Evolutionary conservation across 371 early-diverging fungal genomes (phyloP), one percentile per base, ranked within the genome.

Genomic region (Mortierella sp.): DNA sequence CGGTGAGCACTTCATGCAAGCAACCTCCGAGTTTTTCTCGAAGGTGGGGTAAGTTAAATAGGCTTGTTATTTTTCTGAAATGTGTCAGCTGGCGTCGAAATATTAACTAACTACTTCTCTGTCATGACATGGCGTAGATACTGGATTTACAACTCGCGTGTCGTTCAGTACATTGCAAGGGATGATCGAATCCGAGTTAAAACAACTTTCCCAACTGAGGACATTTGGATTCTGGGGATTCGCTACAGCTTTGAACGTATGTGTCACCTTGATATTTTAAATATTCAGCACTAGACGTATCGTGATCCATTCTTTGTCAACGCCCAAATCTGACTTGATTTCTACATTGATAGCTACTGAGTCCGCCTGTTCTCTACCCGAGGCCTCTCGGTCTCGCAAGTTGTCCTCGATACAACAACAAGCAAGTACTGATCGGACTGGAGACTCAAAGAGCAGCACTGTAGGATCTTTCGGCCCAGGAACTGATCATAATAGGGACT

Each of bases 1-100:
- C 38, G 82, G 76, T 22, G 82, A 81, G 67, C 82, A 81, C 64
- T 76, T 81, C 47, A 76, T 74, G 76, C 82, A 81, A 61, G 82
- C 76, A 1, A 81, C 82, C 57, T 81, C 82, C 66, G 76, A 81
- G 65, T 76, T 81, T 69, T 81, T 81, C 60, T 81, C 82, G 43
- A 81, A 76, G 63, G 72, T 81, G 82, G 82, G 82, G 82, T 81
- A 81, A 63, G 76, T 53, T 22, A n/a, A 28, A 58, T 15, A 22
- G 41, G 28, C 24, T 13, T 48, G n/a, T 60, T 61, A 2, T 43
- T 43, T 43, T 10, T 43, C 43, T 43, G 15, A 3, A 43, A 43
- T 0, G 43, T 3, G 15, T 3, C 15, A 15, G 10, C 10, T 43
- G 43, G 43, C 0, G 15, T n/a, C n/a, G 8, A n/a, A 21, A 21